These are phyloP conservation scores for Candida anutae DNA, from an alignment of 1,139 yeast species.

Conservation along the genomic window DNA sequence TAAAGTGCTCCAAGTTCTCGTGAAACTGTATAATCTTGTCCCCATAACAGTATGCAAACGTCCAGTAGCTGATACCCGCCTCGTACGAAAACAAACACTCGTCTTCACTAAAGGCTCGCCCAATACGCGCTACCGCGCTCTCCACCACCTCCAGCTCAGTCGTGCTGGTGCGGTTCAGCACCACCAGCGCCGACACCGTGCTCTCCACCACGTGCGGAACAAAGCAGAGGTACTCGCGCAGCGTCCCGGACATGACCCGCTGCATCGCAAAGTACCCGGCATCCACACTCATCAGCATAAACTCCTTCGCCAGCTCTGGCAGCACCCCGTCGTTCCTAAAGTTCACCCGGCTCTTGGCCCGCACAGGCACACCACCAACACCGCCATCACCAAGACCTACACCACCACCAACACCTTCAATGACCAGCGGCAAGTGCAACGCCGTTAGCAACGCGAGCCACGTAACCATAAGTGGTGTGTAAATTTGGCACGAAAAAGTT, in stretches of 20 bases:
- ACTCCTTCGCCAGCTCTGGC: background rate
- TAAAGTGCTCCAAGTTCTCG: constrained; percentile 20
- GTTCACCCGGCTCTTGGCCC: background rate
- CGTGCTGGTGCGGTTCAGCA: constrained; percentile 1
- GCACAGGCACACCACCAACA: no score
- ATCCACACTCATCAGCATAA: background rate
- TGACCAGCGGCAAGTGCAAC: no score
- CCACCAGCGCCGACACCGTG: background rate
- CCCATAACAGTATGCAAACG: constrained; percentile 51
- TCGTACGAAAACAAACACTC: constrained; percentile 28
- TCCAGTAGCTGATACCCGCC: constrained; percentile 51
- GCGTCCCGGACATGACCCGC: background rate
- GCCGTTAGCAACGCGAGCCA: no score
- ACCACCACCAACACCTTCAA: no score
- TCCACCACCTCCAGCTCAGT: constrained; percentile 14
- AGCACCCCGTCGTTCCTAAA: background rate
- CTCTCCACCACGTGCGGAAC: constrained; percentile 4
- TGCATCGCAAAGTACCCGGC: background rate
- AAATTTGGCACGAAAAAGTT: no score
- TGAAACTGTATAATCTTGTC: constrained; percentile 55
- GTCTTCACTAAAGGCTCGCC: constrained; percentile 8
- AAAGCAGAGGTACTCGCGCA: constrained; percentile 8
- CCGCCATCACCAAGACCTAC: no score
- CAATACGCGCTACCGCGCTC: constrained; percentile 11
- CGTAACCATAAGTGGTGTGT: no score